Evolutionary conservation across 2,329 filamentous ascomycete species (phyloP).

Genomic region (Domatiomyces catenatus): DNA sequence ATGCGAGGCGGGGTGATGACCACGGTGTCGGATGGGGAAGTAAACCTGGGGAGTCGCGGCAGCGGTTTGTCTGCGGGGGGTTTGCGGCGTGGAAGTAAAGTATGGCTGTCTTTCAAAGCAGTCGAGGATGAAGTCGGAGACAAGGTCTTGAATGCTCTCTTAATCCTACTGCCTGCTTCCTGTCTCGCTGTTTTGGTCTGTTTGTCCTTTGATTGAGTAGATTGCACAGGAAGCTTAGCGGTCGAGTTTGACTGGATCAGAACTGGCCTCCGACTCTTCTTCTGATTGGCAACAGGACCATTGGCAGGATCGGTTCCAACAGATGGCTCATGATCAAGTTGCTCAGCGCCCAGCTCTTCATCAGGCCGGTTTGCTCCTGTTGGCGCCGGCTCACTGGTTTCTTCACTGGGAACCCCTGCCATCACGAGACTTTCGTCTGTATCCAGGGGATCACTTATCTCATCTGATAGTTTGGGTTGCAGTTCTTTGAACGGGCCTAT

Average conservation of each 20-base stretch:
- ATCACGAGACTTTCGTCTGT: not conserved
- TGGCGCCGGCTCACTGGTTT: not conserved
- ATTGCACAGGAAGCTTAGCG: not conserved
- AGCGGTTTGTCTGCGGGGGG: not conserved
- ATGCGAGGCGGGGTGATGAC: not conserved
- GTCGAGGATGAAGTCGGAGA: slow-evolving; percentile 15
- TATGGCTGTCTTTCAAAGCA: slow-evolving; percentile 10
- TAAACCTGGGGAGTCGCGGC: not conserved
- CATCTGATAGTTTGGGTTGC: not conserved
- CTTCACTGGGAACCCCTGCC: not conserved
- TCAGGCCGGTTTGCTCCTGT: not conserved
- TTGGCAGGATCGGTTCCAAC: not conserved
- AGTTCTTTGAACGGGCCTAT: slow-evolving; percentile 8
- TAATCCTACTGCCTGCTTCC: slow-evolving; percentile 12
- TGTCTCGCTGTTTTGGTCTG: not conserved
- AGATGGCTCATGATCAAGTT: not conserved
- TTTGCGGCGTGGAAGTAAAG: slow-evolving; percentile 4
- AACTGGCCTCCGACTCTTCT: slow-evolving; percentile 15
- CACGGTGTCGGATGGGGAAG: not conserved
- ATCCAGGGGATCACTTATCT: not conserved
- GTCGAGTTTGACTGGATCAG: not conserved
- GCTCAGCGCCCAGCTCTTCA: not conserved
- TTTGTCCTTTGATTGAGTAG: not conserved
- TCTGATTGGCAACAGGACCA: slow-evolving; percentile 16
- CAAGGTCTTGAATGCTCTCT: slow-evolving; percentile 15